These are phyloP conservation scores for Sordariomycetes sp. DNA, from an alignment of 2,329 filamentous ascomycete species.

Conservation along the genomic window DNA sequence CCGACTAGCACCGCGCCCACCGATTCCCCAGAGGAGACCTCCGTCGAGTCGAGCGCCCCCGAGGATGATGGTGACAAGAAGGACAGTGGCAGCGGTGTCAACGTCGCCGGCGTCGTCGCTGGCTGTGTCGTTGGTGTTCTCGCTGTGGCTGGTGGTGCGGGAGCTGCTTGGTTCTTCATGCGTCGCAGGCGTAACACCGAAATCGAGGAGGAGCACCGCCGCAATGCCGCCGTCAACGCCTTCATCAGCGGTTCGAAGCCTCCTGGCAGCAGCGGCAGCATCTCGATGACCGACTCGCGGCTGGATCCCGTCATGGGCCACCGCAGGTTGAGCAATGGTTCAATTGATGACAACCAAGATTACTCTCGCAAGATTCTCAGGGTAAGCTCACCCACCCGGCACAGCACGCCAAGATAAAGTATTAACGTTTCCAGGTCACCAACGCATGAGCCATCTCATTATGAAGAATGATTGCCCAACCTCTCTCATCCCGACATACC, in stretches of 20 bases:
- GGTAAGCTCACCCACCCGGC: constrained; percentile 43
- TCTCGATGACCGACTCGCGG: constrained; percentile 72
- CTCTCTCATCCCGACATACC: constrained; percentile 1
- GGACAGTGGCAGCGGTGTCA: constrained; percentile 38
- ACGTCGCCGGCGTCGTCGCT: constrained; percentile 75
- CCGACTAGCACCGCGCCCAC: constrained; percentile 12
- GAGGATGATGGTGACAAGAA: constrained; percentile 7
- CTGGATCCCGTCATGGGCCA: constrained; percentile 81
- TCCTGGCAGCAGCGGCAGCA: constrained; percentile 50
- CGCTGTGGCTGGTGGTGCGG: constrained; percentile 54
- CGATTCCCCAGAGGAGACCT: constrained; percentile 6
- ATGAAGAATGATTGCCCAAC: constrained; percentile 29
- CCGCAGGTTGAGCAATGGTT: constrained; percentile 82
- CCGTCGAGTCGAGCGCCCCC: constrained; percentile 10
- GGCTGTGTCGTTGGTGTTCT: constrained; percentile 82
- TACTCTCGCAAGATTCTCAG: constrained; percentile 93
- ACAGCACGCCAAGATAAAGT: neutral
- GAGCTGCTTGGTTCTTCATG: constrained; percentile 64
- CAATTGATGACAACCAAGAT: constrained; percentile 94
- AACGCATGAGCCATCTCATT: constrained; percentile 44
- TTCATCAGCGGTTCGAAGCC: constrained; percentile 61
- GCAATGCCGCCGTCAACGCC: constrained; percentile 68
- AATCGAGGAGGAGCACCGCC: constrained; percentile 76
- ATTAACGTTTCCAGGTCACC: constrained; percentile 34
- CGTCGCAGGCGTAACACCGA: constrained; percentile 67